phyloP scores from a whole-genome alignment of 2,329 filamentous ascomycete genomes.

The Fusarium concolor region DNA sequence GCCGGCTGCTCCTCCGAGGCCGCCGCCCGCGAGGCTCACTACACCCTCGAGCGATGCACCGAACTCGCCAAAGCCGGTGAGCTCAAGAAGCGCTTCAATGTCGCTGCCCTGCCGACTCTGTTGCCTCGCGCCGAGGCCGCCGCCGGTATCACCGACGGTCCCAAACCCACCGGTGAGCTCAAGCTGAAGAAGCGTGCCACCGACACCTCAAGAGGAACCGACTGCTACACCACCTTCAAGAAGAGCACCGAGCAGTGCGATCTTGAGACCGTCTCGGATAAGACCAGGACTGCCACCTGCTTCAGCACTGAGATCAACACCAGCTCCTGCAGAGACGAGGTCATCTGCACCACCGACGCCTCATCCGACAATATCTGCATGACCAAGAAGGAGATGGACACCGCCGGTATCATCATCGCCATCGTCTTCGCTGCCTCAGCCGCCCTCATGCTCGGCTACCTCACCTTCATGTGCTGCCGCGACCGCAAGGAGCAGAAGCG shows the following conservation, averaged over 20 bases:
- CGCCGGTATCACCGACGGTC: constrained; percentile 23
- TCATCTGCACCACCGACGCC: constrained; percentile 58
- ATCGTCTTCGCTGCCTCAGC: constrained; percentile 59
- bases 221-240: constrained; percentile 54
- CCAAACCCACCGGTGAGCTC: constrained; percentile 29
- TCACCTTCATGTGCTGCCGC: constrained; percentile 65
- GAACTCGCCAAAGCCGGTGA: constrained; percentile 44
- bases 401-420: constrained; percentile 61
- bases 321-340: constrained; percentile 56
- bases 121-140: constrained; percentile 33
- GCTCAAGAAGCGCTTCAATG: constrained; percentile 47
- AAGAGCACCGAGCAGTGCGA: constrained; percentile 54
- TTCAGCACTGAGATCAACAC: constrained; percentile 50
- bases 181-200: constrained; percentile 35
- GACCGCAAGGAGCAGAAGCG: constrained; percentile 60
- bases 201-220: constrained; percentile 38
- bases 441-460: constrained; percentile 51
- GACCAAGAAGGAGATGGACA: constrained; percentile 54
- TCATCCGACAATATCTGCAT: constrained; percentile 57
- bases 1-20: constrained; percentile 52
- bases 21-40: constrained; percentile 47
- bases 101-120: constrained; percentile 35
- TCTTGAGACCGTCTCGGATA: constrained; percentile 52
- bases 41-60: constrained; percentile 50
- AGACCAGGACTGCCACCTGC: constrained; percentile 55